Base-by-base conservation (phyloP, 768 basidiomycete genomes). In the Vararia minispora region DNA sequence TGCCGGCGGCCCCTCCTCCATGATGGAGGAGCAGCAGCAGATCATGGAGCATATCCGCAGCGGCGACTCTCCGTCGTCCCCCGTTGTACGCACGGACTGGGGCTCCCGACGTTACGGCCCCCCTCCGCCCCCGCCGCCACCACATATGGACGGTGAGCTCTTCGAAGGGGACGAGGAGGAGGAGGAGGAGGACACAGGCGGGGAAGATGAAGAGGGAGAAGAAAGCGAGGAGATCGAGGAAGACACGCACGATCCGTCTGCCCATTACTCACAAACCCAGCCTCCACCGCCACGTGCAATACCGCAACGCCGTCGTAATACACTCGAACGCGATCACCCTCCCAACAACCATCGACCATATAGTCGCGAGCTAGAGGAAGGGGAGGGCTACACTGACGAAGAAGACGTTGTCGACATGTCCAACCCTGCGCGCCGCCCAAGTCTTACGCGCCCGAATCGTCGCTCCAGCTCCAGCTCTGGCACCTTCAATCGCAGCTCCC, bases 11-110 rank as follows among this genome's bases (percentile, higher is more conserved):
- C n/a, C n/a, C n/a, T n/a, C n/a, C n/a, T n/a, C n/a, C n/a, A n/a
- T 47, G 24, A 35, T 27, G n/a, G 29, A 42, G 16, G 38, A 48
- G 35, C 47, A 48, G 33, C 47, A 48, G 39, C 36, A 25, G 40
- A 48, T 47, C 30, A 35, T 48, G 18, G 47, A 48, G 5, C 34
- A 27, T 18, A 46, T 48, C 30, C 37, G 32, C 24, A 48, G n/a
- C n/a, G n/a, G n/a, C n/a, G n/a, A n/a, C n/a, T n/a, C n/a, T n/a
- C n/a, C n/a, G n/a, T n/a, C n/a, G n/a, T n/a, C n/a, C n/a, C n/a
- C n/a, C n/a, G n/a, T n/a, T n/a, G n/a, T n/a, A n/a, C n/a, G n/a
- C n/a, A n/a, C n/a, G n/a, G n/a, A n/a, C n/a, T n/a, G n/a, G n/a
- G n/a, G n/a, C n/a, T n/a, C n/a, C n/a, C n/a, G n/a, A n/a, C n/a